Evolutionary conservation across 2,329 filamentous ascomycete genomes (phyloP).

Genomic region (Mollisia scopiformis): DNA sequence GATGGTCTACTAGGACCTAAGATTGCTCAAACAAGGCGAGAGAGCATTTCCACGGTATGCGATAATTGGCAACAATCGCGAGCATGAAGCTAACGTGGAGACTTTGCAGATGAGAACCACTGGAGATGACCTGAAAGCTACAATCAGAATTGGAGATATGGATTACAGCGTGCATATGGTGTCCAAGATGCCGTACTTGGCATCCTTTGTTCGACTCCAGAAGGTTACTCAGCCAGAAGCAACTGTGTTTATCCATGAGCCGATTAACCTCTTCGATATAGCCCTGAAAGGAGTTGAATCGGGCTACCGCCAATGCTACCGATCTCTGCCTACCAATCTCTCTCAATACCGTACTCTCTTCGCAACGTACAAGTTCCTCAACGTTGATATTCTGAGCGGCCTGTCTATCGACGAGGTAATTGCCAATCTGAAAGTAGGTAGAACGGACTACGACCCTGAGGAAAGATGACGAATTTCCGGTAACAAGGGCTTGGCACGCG

Average conservation of each 20-base stretch:
- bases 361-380: slow-evolving; percentile 33
- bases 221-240: slow-evolving; percentile 7
- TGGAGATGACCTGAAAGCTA: neutral
- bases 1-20: too few species aligned
- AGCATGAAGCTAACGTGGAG: too few species aligned
- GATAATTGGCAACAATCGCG: too few species aligned
- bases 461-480: slow-evolving; percentile 12
- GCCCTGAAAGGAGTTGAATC: slow-evolving; percentile 34
- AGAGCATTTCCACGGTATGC: too few species aligned
- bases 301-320: slow-evolving; percentile 35
- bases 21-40: neutral
- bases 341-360: slow-evolving; percentile 30
- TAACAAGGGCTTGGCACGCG: slow-evolving; percentile 26
- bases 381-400: slow-evolving; percentile 25
- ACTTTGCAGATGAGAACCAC: neutral
- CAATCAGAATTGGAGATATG: slow-evolving; percentile 11
- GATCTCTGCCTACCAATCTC: slow-evolving; percentile 28
- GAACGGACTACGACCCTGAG: slow-evolving; percentile 25
- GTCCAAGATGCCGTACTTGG: slow-evolving; percentile 15
- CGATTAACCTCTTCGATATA: slow-evolving; percentile 30
- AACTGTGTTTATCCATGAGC: slow-evolving; percentile 25
- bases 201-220: slow-evolving; percentile 9
- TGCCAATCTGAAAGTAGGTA: slow-evolving; percentile 25
- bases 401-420: slow-evolving; percentile 28
- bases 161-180: slow-evolving; percentile 5